These are phyloP conservation scores for Tuber melanosporum DNA, from an alignment of 495 filamentous ascomycete species.

Conservation along the genomic window DNA sequence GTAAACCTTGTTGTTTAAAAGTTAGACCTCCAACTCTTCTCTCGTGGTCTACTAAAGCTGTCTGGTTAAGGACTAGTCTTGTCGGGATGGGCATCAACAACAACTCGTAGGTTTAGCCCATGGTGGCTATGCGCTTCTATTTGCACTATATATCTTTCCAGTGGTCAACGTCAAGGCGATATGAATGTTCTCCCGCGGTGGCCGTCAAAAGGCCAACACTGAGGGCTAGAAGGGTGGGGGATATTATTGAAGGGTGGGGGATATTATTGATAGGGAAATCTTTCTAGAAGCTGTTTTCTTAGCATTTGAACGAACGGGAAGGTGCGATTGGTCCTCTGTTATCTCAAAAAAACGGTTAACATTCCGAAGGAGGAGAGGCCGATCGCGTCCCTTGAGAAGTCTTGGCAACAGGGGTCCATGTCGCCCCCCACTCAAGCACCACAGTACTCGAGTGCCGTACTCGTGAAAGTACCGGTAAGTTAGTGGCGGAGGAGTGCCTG, in stretches of 20 bases:
- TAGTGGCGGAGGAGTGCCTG: too few species aligned
- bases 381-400: not conserved
- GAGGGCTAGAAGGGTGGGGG: not conserved
- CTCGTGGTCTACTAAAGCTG: conserved; percentile 39
- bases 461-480: too few species aligned
- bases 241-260: not conserved
- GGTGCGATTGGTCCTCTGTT: not conserved
- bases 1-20: too few species aligned
- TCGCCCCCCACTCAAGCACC: too few species aligned
- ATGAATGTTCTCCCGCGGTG: conserved; percentile 47
- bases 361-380: not conserved
- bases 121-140: conserved; percentile 47
- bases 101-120: conserved; percentile 40
- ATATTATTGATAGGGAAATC: not conserved
- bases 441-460: too few species aligned
- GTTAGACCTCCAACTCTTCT: conserved; percentile 22
- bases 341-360: not conserved
- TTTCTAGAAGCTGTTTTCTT: not conserved
- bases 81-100: conserved; percentile 43
- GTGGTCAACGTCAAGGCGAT: conserved; percentile 42
- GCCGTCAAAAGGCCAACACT: conserved; percentile 43
- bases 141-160: conserved; percentile 49
- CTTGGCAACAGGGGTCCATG: not conserved
- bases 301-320: not conserved
- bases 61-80: conserved; percentile 40